A percentile compares a stretch with the other conserved stretches of the same genome.
phyloP scores from a whole-genome alignment of 2,329 filamentous ascomycete genomes.

The Beauveria bassiana region DNA sequence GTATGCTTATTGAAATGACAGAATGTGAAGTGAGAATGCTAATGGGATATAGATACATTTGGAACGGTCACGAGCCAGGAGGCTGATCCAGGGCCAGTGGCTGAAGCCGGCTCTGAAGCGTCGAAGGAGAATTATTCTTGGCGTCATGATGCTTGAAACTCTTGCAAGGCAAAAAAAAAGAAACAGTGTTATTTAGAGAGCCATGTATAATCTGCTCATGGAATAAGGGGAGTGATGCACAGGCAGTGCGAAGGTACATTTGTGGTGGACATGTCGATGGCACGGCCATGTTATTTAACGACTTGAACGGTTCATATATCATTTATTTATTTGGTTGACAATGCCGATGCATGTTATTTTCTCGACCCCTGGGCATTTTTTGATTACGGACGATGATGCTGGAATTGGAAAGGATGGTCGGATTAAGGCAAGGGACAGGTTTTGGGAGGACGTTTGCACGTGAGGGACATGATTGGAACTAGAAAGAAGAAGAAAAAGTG shows the following conservation, averaged over 20 bases:
- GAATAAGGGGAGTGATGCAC: not conserved
- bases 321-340: constrained; percentile 2
- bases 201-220: not conserved
- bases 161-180: not conserved
- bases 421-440: not conserved
- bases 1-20: constrained; percentile 28
- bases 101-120: not conserved
- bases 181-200: not conserved
- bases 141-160: not conserved
- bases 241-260: not conserved
- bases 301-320: constrained; percentile 7
- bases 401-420: not conserved
- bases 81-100: constrained; percentile 31
- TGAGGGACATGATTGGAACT: not conserved
- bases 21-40: constrained; percentile 1
- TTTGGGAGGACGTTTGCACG: no score
- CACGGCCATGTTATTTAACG: constrained; percentile 6
- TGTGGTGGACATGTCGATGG: constrained; percentile 6
- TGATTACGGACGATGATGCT: not conserved
- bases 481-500: not conserved
- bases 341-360: not conserved
- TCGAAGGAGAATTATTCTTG: not conserved
- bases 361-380: not conserved
- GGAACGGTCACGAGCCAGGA: constrained; percentile 44
- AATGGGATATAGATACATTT: constrained; percentile 39